Evolutionary conservation across 1,284 basidiomycete genomes (phyloP), one percentile per base, ranked within the genome.

Genomic region (Coniferiporia weirii): DNA sequence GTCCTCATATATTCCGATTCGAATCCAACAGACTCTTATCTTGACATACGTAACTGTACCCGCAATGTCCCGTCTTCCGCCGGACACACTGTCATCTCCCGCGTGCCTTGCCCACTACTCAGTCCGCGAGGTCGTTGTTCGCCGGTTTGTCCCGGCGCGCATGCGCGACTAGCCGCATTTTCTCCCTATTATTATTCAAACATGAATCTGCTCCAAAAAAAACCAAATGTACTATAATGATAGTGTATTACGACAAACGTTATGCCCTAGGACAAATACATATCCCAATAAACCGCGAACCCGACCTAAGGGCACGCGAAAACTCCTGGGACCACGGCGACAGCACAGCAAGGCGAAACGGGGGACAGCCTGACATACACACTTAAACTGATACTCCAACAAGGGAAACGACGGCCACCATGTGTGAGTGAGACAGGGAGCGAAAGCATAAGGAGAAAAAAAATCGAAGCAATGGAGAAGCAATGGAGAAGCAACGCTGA

Each of bases 41-140:
- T 71, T 97, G n/a, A 80, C 87, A 19, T 95, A 97, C 66, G 89
- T 98, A 51, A 94, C 91, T 0, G 95, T 97, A 47, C 95, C 95
- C 0, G 78, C 90, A 0, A 73, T 77, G 35, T 78, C 80, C 7
- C 77, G 84, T 43, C 67, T 91, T 27, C 71, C 84, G 1, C 55
- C 70, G 8, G 70, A 77, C 5, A 64, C 81, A 0, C 76, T 95
- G 8, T 73, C 80, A 22, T 83, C 86, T 1, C 86, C 92, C n/a
- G 84, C 81, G 13, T 87, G 81, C 66, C 76, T 94, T 51, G 72
- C 75, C 34, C 81, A 84, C 63, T 95, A 92, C 67, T 83, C 85
- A 5, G 79, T 98, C 6, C 79, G 90, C 53, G 97, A 99, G 72
- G 90, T 98, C 1, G 81, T 89, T 0, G 73, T 99, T 12, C 79